A percentile compares a stretch with the other conserved stretches of the same genome.
Conservation (phyloP, 495 filamentous ascomycete genomes). For the Penicillium steckii region DNA sequence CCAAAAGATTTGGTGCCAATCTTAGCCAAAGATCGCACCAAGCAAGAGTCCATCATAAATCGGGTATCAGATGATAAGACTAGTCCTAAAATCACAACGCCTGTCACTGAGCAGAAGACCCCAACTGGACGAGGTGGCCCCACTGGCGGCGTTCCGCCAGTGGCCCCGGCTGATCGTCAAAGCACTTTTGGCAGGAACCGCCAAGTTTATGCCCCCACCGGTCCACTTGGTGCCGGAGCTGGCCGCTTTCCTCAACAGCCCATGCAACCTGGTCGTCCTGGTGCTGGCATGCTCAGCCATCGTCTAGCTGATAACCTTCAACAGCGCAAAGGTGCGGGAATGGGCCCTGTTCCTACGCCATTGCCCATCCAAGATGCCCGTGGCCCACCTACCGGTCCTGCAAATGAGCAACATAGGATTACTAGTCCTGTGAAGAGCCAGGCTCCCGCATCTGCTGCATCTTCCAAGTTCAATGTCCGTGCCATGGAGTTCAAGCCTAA, state of each 20-base stretch:
- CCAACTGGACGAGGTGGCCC: slow-evolving; percentile 28
- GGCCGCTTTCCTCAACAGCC: slow-evolving; percentile 41
- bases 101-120: slow-evolving; percentile 37
- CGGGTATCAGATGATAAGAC: slow-evolving; percentile 70
- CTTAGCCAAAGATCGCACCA: slow-evolving; percentile 88
- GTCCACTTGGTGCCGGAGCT: slow-evolving; percentile 38
- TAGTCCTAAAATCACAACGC: slow-evolving; percentile 32
- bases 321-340: slow-evolving; percentile 51
- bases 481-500: slow-evolving; percentile 84
- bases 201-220: slow-evolving; percentile 47
- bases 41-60: slow-evolving; percentile 89
- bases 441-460: slow-evolving; percentile 49
- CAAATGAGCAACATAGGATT: slow-evolving; percentile 41
- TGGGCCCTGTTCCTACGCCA: slow-evolving; percentile 49
- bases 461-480: slow-evolving; percentile 74
- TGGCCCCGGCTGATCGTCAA: slow-evolving; percentile 43
- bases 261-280: slow-evolving; percentile 40
- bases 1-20: slow-evolving; percentile 91
- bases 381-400: slow-evolving; percentile 47
- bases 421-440: slow-evolving; percentile 47
- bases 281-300: slow-evolving; percentile 49
- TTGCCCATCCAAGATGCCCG: slow-evolving; percentile 54
- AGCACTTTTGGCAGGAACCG: slow-evolving; percentile 38
- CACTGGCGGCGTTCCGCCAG: slow-evolving; percentile 31
- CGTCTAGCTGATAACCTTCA: slow-evolving; percentile 56